A percentile compares a stretch with the other conserved stretches of the same genome.
phyloP scores from a whole-genome alignment of 106 monocot species.

The Acanthochlamys bracteata region DNA sequence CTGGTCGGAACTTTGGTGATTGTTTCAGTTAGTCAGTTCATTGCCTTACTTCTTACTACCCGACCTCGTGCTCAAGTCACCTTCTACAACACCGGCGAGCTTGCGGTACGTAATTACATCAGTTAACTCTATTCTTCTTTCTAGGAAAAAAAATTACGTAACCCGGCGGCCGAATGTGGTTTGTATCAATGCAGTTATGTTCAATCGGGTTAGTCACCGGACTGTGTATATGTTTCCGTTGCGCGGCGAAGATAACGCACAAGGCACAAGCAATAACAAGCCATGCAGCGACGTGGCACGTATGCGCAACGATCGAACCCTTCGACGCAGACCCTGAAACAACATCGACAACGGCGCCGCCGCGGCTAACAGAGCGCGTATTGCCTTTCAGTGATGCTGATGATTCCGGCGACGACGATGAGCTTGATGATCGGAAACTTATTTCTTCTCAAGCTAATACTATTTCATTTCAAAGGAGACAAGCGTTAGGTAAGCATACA shows the following conservation, averaged over 20 bases:
- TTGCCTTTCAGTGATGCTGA: conserved; percentile 12
- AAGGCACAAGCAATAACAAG: conserved; percentile 86
- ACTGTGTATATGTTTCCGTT: conserved; percentile 63
- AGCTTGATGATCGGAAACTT: conserved; percentile 29
- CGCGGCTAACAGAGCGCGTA: neutral
- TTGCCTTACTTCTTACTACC: conserved; percentile 55
- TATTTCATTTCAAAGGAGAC: conserved; percentile 78
- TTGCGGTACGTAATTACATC: conserved; percentile 38
- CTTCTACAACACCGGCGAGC: conserved; percentile 63
- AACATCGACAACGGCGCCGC: no score
- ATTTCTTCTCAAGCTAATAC: conserved; percentile 18
- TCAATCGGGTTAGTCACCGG: conserved; percentile 61
- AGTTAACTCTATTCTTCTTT: neutral
- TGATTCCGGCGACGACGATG: conserved; percentile 30
- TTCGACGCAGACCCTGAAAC: conserved; percentile 29
- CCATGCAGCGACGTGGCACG: conserved; percentile 84
- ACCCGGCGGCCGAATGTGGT: no score
- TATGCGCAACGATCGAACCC: conserved; percentile 54
- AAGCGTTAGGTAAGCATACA: conserved; percentile 59
- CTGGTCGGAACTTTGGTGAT: conserved; percentile 46
- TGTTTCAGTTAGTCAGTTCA: conserved; percentile 67
- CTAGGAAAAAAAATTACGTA: no score
- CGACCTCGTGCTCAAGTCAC: conserved; percentile 45
- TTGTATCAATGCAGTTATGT: conserved; percentile 78
- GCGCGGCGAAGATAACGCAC: conserved; percentile 93